Evolutionary conservation across 2,329 filamentous ascomycete species (phyloP), one percentile per base, ranked within the genome.

Genomic region (Trichophyton benhamiae): DNA sequence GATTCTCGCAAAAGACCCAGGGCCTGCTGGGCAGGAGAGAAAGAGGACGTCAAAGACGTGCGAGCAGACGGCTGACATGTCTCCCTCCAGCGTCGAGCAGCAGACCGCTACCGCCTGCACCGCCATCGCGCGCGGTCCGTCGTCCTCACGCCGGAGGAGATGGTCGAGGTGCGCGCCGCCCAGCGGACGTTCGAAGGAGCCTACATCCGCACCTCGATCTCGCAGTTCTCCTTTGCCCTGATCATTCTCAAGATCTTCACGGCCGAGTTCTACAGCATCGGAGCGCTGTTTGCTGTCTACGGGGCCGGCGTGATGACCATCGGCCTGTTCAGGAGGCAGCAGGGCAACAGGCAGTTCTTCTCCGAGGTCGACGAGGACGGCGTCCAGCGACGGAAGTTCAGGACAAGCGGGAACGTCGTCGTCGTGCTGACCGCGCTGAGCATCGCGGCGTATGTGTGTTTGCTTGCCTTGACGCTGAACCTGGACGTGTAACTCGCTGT

Each of bases 231-330:
- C 61, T 97, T 99, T 74, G 87, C 92, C 20, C 85, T 99, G 58
- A 86, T 99, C 65, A 89, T 99, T 59, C 84, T 96, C 67, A 96
- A 95, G 77, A 95, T 99, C 74, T 97, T 99, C 78, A 96, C 91
- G 7, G 83, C 86, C 59, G 94, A 97, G 72, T 97, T 99, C 79
- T 97, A 97, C 76, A 85, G 87, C 67, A 96, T 96, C 65, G 94
- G 94, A n/a, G 94, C 94, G 5, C 80, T 99, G 36, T 96, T 96
- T 72, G 91, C 94, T 49, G 86, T 90, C 57, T 97, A 97, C 71
- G 94, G 92, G 11, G 85, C 87, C 2, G 89, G 89, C 5, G 83
- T 99, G 57, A 79, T 97, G 70, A 79, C 89, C 27, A 89, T 95
- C 63, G 88, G 90, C 68, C 78, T 90, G 60, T 95, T 95, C 75